phyloP scores from a whole-genome alignment of 352 stramenopile species.

The Globisporangium rhizosaccharum region DNA sequence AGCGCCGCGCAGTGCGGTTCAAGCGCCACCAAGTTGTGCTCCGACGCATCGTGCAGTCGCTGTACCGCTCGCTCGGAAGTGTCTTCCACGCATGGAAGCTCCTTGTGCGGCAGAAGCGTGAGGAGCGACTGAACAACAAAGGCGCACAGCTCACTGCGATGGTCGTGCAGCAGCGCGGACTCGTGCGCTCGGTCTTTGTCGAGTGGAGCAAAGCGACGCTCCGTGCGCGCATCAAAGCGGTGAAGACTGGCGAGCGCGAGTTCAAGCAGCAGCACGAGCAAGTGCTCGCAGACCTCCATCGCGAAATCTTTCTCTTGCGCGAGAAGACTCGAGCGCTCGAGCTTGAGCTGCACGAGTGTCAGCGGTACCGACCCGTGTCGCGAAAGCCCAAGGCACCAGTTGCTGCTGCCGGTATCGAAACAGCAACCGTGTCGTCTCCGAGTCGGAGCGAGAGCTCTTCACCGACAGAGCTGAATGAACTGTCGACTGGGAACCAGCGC shows the following conservation, averaged over 20 bases:
- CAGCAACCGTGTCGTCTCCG: background rate
- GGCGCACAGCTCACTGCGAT: constrained; percentile 45
- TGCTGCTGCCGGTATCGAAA: background rate
- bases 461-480: too few relatives aligned
- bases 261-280: constrained; percentile 25
- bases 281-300: constrained; percentile 23
- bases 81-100: constrained; percentile 57
- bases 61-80: constrained; percentile 41
- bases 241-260: constrained; percentile 20
- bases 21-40: constrained; percentile 40
- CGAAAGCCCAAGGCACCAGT: background rate
- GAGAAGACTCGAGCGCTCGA: constrained; percentile 27
- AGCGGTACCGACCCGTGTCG: constrained; percentile 1
- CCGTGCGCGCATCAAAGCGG: constrained; percentile 15
- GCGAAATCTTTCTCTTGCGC: constrained; percentile 34
- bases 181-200: constrained; percentile 41
- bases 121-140: constrained; percentile 43
- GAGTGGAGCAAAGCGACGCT: constrained; percentile 40
- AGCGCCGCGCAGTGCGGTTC: constrained; percentile 25
- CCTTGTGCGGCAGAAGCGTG: constrained; percentile 21
- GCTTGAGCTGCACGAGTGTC: constrained; percentile 2
- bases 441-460: too few relatives aligned
- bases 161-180: constrained; percentile 44
- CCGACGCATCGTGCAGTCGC: constrained; percentile 40
- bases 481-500: too few relatives aligned